phyloP scores from a whole-genome alignment of 139 green algal genomes.

The Astrephomene gubernaculifera region DNA sequence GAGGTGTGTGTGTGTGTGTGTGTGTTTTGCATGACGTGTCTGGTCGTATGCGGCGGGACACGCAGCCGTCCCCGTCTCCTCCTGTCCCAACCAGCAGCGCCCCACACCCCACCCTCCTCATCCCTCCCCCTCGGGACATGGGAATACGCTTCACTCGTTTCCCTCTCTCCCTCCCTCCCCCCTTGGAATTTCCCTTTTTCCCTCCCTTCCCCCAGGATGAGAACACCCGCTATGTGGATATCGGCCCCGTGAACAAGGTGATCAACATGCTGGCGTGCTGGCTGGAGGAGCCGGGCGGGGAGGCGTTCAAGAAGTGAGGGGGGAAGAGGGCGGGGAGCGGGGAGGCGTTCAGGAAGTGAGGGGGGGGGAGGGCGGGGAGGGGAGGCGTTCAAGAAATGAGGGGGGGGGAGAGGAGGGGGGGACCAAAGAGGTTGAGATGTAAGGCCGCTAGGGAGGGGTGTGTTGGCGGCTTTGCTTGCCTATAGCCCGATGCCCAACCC shows the following conservation, averaged over 20 bases:
- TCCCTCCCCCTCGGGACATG: neutral
- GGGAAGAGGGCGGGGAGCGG: neutral
- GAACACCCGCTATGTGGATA: slow-evolving; percentile 98
- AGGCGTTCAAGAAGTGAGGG: slow-evolving; percentile 84
- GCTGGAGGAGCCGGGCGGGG: slow-evolving; percentile 88
- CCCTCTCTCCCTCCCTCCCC: neutral
- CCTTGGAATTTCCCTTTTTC: too few relatives aligned
- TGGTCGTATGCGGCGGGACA: neutral
- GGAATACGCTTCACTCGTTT: neutral
- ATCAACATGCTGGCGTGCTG: slow-evolving; percentile 98
- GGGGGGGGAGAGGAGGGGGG: too few relatives aligned
- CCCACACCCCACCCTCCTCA: neutral
- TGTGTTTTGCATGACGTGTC: too few relatives aligned
- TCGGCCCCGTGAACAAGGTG: slow-evolving; percentile 99
- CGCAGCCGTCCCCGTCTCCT: neutral
- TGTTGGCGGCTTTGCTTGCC: too few relatives aligned
- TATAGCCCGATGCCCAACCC: too few relatives aligned
- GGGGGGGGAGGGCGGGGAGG: too few relatives aligned
- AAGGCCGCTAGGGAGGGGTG: too few relatives aligned
- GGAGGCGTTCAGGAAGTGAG: neutral
- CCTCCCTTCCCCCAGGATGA: slow-evolving; percentile 79
- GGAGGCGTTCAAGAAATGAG: too few relatives aligned
- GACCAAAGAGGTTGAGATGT: too few relatives aligned
- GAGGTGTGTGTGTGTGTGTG: neutral
- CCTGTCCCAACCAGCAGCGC: neutral